Conservation (phyloP, 2,329 filamentous ascomycete species). For the Colletotrichum somersetense region DNA sequence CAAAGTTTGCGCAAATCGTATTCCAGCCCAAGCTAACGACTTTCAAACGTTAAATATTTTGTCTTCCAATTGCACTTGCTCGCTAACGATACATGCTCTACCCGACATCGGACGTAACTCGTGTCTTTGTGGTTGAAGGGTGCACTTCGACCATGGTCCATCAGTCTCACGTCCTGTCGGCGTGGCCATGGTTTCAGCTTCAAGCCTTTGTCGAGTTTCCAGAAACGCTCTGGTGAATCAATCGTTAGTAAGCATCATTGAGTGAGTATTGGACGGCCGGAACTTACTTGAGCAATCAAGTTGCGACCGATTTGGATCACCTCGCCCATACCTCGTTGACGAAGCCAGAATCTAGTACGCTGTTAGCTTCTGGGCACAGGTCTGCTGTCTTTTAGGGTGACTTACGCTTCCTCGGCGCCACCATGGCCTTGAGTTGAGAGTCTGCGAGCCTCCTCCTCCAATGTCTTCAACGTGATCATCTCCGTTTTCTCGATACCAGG, state of each 20-base stretch:
- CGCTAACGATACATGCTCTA: conserved; percentile 18
- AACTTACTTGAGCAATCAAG: conserved; percentile 63
- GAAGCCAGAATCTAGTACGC: conserved; percentile 68
- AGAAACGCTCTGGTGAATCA: conserved; percentile 23
- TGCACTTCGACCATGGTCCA: not conserved
- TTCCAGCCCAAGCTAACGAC: conserved; percentile 14
- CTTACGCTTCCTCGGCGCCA: conserved; percentile 65
- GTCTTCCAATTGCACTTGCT: not conserved
- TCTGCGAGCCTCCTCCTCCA: conserved; percentile 73
- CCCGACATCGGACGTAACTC: conserved; percentile 1
- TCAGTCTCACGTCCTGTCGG: not conserved
- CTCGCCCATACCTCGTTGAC: conserved; percentile 69
- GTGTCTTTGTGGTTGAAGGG: conserved; percentile 17
- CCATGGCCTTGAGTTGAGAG: conserved; percentile 63
- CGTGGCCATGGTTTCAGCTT: not conserved
- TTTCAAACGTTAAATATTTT: not conserved
- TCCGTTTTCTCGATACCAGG: conserved; percentile 66
- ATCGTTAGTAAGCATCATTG: not conserved
- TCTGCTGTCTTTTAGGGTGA: not conserved
- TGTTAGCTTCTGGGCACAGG: conserved; percentile 9
- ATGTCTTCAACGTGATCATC: conserved; percentile 72
- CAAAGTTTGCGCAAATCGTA: not conserved
- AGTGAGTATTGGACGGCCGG: too few relatives aligned
- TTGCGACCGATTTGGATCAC: conserved; percentile 68
- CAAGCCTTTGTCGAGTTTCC: conserved; percentile 37